Evolutionary conservation across 1,139 yeast genomes (phyloP), one percentile per base, ranked within the genome.

Genomic region (Yamadazyma atmosphaerica): DNA sequence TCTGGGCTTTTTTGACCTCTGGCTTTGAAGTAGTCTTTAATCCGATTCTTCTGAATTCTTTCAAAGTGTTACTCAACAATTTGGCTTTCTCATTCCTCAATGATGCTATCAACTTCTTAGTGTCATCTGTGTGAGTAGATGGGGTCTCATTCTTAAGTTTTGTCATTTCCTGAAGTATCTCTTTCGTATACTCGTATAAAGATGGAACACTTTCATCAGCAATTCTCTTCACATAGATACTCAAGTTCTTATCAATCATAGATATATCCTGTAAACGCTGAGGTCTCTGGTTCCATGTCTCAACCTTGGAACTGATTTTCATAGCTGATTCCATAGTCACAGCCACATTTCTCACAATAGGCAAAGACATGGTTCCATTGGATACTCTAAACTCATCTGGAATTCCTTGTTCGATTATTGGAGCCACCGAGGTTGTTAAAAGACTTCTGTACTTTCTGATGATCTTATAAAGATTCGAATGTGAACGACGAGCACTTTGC

Each of bases 401-500:
- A 18, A 84, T 52, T n/a, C 95, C 95, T 16, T 56, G 56, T 51
- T 84, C 90, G 40, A 89, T 74, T 6, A 85, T 45, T 0, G 74
- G 52, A 1, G 75, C 64, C 0, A 85, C 81, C 2, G 79, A 74
- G 19, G 72, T 71, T 3, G 74, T 60, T 15, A 92, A 61, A 27
- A 85, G 53, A 2, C 74, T 74, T 36, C 98, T 78, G 58, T 87
- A 92, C 57, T 88, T 89, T 46, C 92, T 76, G 8, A 92, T 86
- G 42, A 87, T 61, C 61, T 89, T 92, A 74, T 84, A 92, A 42
- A 94, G 78, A 50, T 74, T 81, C 46, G 81, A 79, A 56, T 94
- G 98, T 0, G 98, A 89, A 38, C 83, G 78, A 49, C 87, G 81
- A 3, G 98, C 92, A 63, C 96, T 87, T 61, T 90, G 97, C 50